phyloP scores from a whole-genome alignment of 371 early-diverging fungal genomes.

The Lichtheimia ramosa region DNA sequence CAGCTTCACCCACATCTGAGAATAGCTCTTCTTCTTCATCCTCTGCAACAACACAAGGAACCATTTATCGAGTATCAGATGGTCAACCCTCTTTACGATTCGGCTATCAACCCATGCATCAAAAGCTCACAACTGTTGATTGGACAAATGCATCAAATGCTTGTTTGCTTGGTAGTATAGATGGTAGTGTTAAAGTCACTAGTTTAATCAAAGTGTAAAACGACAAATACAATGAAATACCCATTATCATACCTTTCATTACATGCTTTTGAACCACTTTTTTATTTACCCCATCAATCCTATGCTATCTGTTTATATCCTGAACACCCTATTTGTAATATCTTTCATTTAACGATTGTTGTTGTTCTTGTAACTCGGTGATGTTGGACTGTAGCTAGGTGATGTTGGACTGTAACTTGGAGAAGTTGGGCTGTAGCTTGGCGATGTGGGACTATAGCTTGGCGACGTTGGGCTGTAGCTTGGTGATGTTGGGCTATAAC shows the following conservation, averaged over 20 bases:
- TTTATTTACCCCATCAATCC: neutral
- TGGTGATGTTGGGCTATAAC: constrained; percentile 74
- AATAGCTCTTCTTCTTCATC: neutral
- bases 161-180: constrained; percentile 54
- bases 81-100: constrained; percentile 46
- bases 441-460: constrained; percentile 60
- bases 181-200: constrained; percentile 59
- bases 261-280: no score
- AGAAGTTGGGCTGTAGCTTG: constrained; percentile 73
- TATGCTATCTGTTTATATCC: neutral
- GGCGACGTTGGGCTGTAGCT: constrained; percentile 73
- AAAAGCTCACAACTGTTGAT: constrained; percentile 53
- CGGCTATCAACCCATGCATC: constrained; percentile 39
- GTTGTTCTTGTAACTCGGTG: constrained; percentile 56
- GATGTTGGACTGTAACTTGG: constrained; percentile 77
- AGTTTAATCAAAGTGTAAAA: constrained; percentile 52
- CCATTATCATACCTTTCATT: no score
- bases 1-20: constrained; percentile 8
- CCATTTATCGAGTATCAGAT: constrained; percentile 37
- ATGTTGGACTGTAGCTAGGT: constrained; percentile 59
- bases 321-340: neutral
- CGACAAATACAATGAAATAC: neutral
- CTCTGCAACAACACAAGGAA: constrained; percentile 18
- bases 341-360: neutral
- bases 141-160: constrained; percentile 60